Conservation (phyloP, 495 filamentous ascomycete genomes). For the Talaromyces adpressus region DNA sequence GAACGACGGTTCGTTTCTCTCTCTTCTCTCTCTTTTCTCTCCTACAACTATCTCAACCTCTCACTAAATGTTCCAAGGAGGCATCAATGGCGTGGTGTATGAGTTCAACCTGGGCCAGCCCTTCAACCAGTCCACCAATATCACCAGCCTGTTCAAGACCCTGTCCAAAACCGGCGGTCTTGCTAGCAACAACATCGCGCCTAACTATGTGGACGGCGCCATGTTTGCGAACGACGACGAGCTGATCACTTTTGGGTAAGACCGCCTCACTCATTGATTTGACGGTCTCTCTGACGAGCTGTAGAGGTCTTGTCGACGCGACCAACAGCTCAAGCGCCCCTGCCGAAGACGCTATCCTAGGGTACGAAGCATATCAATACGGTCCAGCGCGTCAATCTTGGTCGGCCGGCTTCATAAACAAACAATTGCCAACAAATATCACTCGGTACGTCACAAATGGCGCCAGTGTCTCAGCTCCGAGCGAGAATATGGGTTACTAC, state of each 20-base stretch:
- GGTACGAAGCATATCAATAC: slow-evolving; percentile 48
- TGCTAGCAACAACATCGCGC: slow-evolving; percentile 48
- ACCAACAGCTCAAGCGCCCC: slow-evolving; percentile 22
- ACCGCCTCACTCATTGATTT: slow-evolving; percentile 33
- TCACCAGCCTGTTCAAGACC: slow-evolving; percentile 40
- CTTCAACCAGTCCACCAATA: slow-evolving; percentile 46
- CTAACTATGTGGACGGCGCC: slow-evolving; percentile 53
- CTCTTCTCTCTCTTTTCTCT: neutral
- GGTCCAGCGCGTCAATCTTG: slow-evolving; percentile 30
- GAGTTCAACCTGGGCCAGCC: slow-evolving; percentile 51
- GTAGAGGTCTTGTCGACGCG: slow-evolving; percentile 11
- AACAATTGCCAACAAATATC: slow-evolving; percentile 31
- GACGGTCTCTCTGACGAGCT: slow-evolving; percentile 19
- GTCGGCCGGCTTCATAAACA: slow-evolving; percentile 28
- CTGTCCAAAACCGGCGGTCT: slow-evolving; percentile 36
- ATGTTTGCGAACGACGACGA: slow-evolving; percentile 61
- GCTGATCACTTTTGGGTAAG: slow-evolving; percentile 39
- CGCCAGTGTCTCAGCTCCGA: slow-evolving; percentile 55
- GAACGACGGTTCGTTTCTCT: slow-evolving; percentile 10
- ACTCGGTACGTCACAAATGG: slow-evolving; percentile 62
- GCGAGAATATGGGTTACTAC: slow-evolving; percentile 67
- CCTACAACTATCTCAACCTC: neutral
- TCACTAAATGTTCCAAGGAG: slow-evolving; percentile 14
- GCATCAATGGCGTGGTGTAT: slow-evolving; percentile 41
- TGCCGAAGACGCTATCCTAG: slow-evolving; percentile 26